These are phyloP conservation scores for Scleroderma citrinum DNA, from an alignment of 768 basidiomycete species.

Conservation along the genomic window DNA sequence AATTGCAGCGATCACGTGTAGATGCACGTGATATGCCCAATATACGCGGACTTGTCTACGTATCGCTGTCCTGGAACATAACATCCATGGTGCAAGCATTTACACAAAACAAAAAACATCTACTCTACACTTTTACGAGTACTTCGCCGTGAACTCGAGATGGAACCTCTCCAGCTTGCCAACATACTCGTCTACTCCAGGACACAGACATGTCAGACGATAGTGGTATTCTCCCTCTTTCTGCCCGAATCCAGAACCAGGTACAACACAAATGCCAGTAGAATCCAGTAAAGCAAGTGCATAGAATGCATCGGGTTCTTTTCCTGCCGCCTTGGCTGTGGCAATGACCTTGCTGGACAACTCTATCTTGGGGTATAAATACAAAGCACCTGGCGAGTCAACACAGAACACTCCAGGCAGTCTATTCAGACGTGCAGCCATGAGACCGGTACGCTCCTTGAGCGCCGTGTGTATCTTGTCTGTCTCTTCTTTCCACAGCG, in stretches of 20 bases:
- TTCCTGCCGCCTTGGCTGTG: constrained; percentile 64
- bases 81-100: no score
- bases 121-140: constrained; percentile 16
- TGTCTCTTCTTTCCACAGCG: constrained; percentile 80
- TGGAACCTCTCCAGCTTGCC: constrained; percentile 77
- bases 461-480: constrained; percentile 72
- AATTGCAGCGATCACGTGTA: no score
- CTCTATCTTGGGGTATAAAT: constrained; percentile 82
- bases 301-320: constrained; percentile 87
- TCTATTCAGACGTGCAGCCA: constrained; percentile 74
- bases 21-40: no score
- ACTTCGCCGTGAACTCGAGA: constrained; percentile 49
- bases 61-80: no score
- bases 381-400: constrained; percentile 86
- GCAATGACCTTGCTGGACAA: constrained; percentile 68
- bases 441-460: constrained; percentile 58
- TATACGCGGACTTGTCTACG: no score
- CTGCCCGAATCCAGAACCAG: constrained; percentile 94
- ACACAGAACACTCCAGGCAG: constrained; percentile 90
- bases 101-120: constrained; percentile 5
- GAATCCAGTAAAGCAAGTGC: constrained; percentile 75
- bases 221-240: constrained; percentile 87
- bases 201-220: constrained; percentile 89
- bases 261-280: constrained; percentile 92
- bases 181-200: constrained; percentile 91